These are phyloP conservation scores for Malus hybrid DNA, from an alignment of 331 rosid species.

Conservation along the genomic window DNA sequence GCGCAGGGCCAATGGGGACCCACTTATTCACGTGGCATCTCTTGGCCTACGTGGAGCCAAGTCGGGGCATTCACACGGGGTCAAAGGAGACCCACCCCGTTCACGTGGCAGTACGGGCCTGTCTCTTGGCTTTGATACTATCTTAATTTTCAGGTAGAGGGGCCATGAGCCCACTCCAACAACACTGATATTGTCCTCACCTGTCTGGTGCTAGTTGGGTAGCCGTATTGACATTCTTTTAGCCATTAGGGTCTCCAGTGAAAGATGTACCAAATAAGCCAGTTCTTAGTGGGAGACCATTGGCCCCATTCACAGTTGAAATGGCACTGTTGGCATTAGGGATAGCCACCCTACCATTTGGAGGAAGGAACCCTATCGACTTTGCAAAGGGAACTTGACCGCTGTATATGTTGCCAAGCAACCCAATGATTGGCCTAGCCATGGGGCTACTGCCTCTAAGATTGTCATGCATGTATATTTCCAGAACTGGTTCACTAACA, in stretches of 20 bases:
- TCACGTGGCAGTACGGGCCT: too few species aligned
- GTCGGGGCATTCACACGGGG: too few species aligned
- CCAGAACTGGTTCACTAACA: slow-evolving; percentile 48
- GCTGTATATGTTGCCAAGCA: slow-evolving; percentile 71
- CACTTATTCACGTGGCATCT: too few species aligned
- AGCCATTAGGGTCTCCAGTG: slow-evolving; percentile 38
- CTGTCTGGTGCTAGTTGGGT: slow-evolving; percentile 74
- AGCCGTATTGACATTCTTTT: slow-evolving; percentile 23
- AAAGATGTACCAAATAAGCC: slow-evolving; percentile 71
- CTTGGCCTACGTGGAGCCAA: too few species aligned
- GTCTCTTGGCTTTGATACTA: too few species aligned
- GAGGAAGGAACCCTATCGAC: slow-evolving; percentile 65
- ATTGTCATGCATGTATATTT: slow-evolving; percentile 80
- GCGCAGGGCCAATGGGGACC: too few species aligned
- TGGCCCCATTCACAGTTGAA: slow-evolving; percentile 80
- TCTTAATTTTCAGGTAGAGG: too few species aligned
- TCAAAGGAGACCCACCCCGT: too few species aligned
- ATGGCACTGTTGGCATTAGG: slow-evolving; percentile 93
- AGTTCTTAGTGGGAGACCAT: slow-evolving; percentile 75
- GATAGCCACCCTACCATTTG: slow-evolving; percentile 45
- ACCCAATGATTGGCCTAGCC: slow-evolving; percentile 76
- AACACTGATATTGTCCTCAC: too few species aligned
- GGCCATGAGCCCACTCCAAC: too few species aligned
- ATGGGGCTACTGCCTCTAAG: slow-evolving; percentile 77
- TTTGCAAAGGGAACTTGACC: slow-evolving; percentile 80